Conservation (phyloP, 345 rosid species). For the Corymbia maculata region DNA sequence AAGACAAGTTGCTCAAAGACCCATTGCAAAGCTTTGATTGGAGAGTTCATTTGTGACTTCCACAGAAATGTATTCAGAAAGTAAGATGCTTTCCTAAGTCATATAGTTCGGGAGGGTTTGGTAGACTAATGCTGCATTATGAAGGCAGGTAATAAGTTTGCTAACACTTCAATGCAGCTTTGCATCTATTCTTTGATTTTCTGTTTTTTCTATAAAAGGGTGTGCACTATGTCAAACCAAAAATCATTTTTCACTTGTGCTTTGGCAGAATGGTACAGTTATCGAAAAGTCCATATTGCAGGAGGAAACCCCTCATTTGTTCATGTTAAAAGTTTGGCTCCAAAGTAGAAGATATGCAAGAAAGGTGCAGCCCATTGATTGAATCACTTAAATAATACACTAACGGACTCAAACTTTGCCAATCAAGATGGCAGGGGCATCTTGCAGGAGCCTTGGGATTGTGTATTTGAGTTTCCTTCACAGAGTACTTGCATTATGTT, state of each 20-base stretch:
- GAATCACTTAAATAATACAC: neutral
- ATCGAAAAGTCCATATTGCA: neutral
- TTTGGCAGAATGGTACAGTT: neutral
- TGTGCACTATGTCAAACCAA: neutral
- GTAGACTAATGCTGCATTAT: neutral
- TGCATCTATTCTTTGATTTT: neutral
- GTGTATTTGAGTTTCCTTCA: neutral
- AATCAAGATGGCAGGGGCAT: neutral
- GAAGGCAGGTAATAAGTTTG: neutral
- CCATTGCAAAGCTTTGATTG: neutral
- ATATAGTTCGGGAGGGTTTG: neutral
- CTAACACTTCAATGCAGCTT: neutral
- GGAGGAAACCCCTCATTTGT: neutral
- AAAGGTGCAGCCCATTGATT: neutral
- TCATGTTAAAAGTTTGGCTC: neutral
- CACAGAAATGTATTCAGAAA: neutral
- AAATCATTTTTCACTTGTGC: neutral
- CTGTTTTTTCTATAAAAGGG: neutral
- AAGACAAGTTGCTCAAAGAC: neutral
- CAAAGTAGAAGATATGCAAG: neutral
- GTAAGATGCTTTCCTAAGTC: neutral
- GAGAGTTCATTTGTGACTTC: neutral
- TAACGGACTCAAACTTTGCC: neutral
- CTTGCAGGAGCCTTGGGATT: neutral
- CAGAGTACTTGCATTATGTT: neutral